Base-by-base conservation (phyloP, 768 basidiomycete species). In the Coprinellus aureogranulatus region DNA sequence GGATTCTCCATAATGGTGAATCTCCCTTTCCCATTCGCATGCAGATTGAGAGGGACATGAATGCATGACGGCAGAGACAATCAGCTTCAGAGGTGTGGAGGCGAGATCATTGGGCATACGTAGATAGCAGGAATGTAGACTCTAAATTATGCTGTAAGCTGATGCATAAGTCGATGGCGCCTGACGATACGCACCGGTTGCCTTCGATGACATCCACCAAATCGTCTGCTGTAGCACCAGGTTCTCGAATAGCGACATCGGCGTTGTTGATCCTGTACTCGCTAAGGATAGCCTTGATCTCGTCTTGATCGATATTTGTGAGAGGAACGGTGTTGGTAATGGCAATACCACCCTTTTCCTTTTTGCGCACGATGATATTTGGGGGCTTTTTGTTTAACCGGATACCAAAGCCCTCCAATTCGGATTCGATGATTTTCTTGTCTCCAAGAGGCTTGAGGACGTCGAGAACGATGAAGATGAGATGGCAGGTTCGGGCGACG, bases 371-470 rank as follows among this genome's bases (percentile, higher is more conserved):
- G 4, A 81, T 75, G 68, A 98, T 88, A 20, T 88, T 82, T 55
- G 96, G 97, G 2, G 96, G 93, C 61, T 85, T 85, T 75, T 98
- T 98, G 78, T 99, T 99, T 59, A 98, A 77, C 49, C 95, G 83
- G 64, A 98, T 97, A 10, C 96, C 97, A 66, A 98, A 98, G n/a
- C 94, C 94, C 79, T 99, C 97, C 59, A 99, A 75, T 71, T 99
- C 97, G 31, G 79, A 67, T 73, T 98, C 94, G 57, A 99, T 92
- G 65, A 97, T 76, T 57, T 82, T 89, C 67, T 97, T 94, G 77
- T 98, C 96, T 25, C 89, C 91, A 18, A 98, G 84, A n/a, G 97
- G 97, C 75, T 98, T 99, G 34, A 97, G 83, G 26, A 99, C 97
- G 67, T 99, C 97, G 49, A 99, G 84, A 27, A 98, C 91, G 70